phyloP scores from a whole-genome alignment of 164 flowering plant species.

The Chimonanthus praecox region DNA sequence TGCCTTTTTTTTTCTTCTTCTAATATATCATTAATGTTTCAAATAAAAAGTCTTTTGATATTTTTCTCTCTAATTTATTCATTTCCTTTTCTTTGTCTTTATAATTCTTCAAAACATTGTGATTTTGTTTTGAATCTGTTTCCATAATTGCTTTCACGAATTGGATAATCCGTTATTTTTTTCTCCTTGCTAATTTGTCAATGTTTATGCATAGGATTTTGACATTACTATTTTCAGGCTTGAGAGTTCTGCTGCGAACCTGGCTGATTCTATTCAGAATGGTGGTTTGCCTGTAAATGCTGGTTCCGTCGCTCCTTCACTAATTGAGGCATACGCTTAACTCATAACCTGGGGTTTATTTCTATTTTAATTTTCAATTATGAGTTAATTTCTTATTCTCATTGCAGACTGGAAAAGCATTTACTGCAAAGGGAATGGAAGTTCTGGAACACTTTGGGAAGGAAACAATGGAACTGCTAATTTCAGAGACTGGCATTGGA shows the following conservation, averaged over 20 bases:
- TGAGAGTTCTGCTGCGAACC: conserved; percentile 69
- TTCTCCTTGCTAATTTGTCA: not conserved
- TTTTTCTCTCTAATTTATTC: not conserved
- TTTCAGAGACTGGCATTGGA: conserved; percentile 78
- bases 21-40: too few relatives aligned
- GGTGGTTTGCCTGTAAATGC: conserved; percentile 48
- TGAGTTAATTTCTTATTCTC: not conserved
- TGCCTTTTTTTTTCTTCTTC: too few relatives aligned
- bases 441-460: conserved; percentile 88
- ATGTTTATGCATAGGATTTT: not conserved
- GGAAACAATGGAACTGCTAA: conserved; percentile 91
- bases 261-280: conserved; percentile 71
- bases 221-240: conserved; percentile 40
- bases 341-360: conserved; percentile 1
- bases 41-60: not conserved
- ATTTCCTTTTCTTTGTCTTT: too few relatives aligned
- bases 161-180: too few relatives aligned
- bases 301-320: conserved; percentile 71
- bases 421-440: conserved; percentile 87
- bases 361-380: conserved; percentile 8
- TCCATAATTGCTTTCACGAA: too few relatives aligned
- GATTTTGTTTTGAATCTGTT: too few relatives aligned
- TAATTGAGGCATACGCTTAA: conserved; percentile 54
- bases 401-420: conserved; percentile 83
- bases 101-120: too few relatives aligned